These are phyloP conservation scores for Aspergillus mulundensis DNA, from an alignment of 495 filamentous ascomycete species.

Conservation along the genomic window DNA sequence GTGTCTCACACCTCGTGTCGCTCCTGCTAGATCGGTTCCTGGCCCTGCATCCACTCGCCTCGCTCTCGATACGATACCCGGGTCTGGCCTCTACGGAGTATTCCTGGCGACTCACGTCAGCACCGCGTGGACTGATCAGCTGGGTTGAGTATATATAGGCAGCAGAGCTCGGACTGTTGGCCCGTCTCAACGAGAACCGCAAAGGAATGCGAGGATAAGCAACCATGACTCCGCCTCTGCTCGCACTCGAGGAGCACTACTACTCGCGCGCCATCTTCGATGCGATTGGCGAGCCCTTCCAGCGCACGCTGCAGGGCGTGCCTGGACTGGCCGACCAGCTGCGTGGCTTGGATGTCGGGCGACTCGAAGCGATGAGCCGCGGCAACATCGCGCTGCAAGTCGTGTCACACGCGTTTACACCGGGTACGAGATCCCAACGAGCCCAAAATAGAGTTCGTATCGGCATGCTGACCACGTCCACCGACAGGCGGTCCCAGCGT, in stretches of 20 bases:
- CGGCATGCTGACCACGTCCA: not conserved
- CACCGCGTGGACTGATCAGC: not conserved
- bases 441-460: not conserved
- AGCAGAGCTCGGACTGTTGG: not conserved
- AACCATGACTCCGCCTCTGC: not conserved
- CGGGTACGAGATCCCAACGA: not conserved
- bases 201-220: no score
- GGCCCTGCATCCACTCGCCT: no score
- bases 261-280: not conserved
- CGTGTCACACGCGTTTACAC: not conserved
- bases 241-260: not conserved
- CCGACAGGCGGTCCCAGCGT: not conserved
- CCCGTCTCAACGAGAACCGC: not conserved
- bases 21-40: not conserved
- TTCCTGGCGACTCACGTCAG: not conserved
- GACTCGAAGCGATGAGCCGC: not conserved
- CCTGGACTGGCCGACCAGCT: not conserved
- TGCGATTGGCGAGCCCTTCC: not conserved
- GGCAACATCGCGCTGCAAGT: not conserved
- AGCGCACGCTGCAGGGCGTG: not conserved
- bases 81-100: not conserved
- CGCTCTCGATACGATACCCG: not conserved
- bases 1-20: not conserved
- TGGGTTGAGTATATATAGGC: not conserved
- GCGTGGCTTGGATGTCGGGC: not conserved